phyloP scores from a whole-genome alignment of 768 basidiomycete genomes.

The Paxillus ammoniavirescens region DNA sequence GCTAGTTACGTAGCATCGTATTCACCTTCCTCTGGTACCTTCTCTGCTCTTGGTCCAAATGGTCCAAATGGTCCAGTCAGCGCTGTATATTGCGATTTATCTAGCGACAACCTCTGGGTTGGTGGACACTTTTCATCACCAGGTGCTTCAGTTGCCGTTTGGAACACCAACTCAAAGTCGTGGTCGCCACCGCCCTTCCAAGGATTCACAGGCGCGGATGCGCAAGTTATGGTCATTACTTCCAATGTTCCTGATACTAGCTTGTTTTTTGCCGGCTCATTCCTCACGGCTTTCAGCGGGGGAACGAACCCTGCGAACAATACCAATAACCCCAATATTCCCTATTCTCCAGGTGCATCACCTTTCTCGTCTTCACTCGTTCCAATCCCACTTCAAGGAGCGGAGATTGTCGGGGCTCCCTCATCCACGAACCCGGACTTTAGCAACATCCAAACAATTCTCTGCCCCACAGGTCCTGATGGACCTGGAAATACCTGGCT shows the following conservation, averaged over 20 bases:
- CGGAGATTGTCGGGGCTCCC: conserved; percentile 58
- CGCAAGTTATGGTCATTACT: conserved; percentile 73
- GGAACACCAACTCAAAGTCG: conserved; percentile 55
- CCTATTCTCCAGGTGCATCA: conserved; percentile 76
- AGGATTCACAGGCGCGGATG: conserved; percentile 71
- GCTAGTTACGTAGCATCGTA: conserved; percentile 79
- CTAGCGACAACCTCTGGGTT: conserved; percentile 68
- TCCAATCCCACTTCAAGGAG: conserved; percentile 64
- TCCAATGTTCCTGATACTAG: conserved; percentile 68
- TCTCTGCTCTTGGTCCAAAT: conserved; percentile 60
- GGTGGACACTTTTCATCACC: conserved; percentile 76
- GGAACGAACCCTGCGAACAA: conserved; percentile 48
- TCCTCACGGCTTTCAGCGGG: conserved; percentile 70
- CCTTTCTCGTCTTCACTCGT: conserved; percentile 90
- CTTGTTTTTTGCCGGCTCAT: conserved; percentile 87
- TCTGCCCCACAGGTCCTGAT: conserved; percentile 85
- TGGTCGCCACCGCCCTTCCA: conserved; percentile 83
- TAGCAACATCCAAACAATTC: conserved; percentile 61
- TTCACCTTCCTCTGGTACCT: conserved; percentile 51
- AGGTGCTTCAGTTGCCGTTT: conserved; percentile 66
- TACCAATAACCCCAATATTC: conserved; percentile 83
- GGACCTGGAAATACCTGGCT: conserved; percentile 86
- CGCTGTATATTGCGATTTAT: conserved; percentile 73
- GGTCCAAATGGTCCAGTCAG: conserved; percentile 77
- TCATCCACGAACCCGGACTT: conserved; percentile 61